Base-by-base conservation (phyloP, 2,329 filamentous ascomycete genomes). In the Tolypocladium cylindrosporum region DNA sequence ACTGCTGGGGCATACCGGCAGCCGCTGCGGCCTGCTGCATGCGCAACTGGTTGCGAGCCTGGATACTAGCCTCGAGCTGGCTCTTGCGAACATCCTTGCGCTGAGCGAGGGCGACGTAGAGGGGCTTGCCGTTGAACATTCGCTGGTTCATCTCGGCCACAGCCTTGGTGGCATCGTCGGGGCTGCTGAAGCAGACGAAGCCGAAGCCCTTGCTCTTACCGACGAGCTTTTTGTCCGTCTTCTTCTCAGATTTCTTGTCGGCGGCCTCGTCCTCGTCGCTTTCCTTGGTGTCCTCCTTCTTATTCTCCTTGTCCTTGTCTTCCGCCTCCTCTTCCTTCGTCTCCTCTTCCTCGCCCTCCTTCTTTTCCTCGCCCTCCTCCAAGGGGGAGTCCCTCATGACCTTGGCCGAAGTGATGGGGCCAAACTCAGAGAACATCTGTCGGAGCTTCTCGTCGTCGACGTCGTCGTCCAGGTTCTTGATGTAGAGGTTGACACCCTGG, bases 141-240 rank as follows among this genome's bases (percentile, higher is more conserved):
- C 94, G 91, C 83, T 97, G 93, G 83, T 99, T 99, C 91, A 97
- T 97, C 77, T 99, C 94, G 61, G 92, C 91, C 64, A 99, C 93
- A 64, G 94, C 94, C 86, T 97, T 97, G 79, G 93, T 97, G 65
- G 94, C 94, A 75, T 99, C 94, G 69, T 99, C 94, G 61, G 94
- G 92, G 83, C 96, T 97, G 84, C 90, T 94, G 82, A 99, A 99
- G 89, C 94, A 99, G 71, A 99, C 94, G 75, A 99, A 99, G 69
- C 94, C 94, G 74, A 99, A 99, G 74, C 94, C 94, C 84, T 97
- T 99, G 88, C 91, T 96, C 89, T 97, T 97, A 74, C 94, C 94
- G 61, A 96, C 94, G 61, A 96, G 83, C 78, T 82, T 86, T 74
- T 82, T 83, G 63, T 85, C 82, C 37, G 61, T 56, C 68, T 80